These are phyloP conservation scores for Intubia oerlemansii DNA, from an alignment of 2,329 filamentous ascomycete species.

Conservation along the genomic window DNA sequence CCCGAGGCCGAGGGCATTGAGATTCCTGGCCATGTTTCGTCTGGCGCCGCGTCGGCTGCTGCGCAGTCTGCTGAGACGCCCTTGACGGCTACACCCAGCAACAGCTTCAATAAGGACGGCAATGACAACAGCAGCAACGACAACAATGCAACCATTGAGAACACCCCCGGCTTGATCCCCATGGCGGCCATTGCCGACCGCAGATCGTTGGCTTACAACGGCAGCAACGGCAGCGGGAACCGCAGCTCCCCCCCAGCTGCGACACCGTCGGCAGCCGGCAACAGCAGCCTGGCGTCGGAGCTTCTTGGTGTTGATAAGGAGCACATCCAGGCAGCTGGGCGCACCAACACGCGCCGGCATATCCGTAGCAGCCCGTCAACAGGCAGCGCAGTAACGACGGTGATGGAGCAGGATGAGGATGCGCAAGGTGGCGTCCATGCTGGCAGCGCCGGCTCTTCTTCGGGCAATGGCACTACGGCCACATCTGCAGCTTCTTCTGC, in stretches of 20 bases:
- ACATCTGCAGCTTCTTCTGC: too few species aligned
- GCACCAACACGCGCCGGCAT: slow-evolving; percentile 63
- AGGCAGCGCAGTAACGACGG: slow-evolving; percentile 58
- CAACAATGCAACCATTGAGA: slow-evolving; percentile 4
- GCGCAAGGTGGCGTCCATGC: too few species aligned
- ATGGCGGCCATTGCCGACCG: slow-evolving; percentile 5
- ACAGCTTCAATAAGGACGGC: too few species aligned
- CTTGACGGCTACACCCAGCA: too few species aligned
- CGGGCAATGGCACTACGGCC: too few species aligned
- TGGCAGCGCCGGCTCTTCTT: too few species aligned
- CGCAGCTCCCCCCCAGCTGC: too few species aligned
- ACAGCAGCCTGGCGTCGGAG: slow-evolving; percentile 6
- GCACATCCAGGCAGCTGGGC: slow-evolving; percentile 29
- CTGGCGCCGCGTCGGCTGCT: too few species aligned
- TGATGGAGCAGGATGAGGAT: slow-evolving; percentile 72
- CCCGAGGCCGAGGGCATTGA: slow-evolving; percentile 79
- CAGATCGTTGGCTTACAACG: slow-evolving; percentile 1
- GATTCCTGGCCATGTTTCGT: slow-evolving; percentile 36
- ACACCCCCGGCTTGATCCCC: slow-evolving; percentile 5
- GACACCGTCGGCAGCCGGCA: not conserved
- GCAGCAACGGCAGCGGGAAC: too few species aligned
- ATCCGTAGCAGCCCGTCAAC: slow-evolving; percentile 61
- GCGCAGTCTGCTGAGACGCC: too few species aligned
- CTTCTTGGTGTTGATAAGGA: slow-evolving; percentile 19
- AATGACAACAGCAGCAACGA: not conserved